Conservation (phyloP, 2,329 filamentous ascomycete species). For the Colletotrichum sp. region DNA sequence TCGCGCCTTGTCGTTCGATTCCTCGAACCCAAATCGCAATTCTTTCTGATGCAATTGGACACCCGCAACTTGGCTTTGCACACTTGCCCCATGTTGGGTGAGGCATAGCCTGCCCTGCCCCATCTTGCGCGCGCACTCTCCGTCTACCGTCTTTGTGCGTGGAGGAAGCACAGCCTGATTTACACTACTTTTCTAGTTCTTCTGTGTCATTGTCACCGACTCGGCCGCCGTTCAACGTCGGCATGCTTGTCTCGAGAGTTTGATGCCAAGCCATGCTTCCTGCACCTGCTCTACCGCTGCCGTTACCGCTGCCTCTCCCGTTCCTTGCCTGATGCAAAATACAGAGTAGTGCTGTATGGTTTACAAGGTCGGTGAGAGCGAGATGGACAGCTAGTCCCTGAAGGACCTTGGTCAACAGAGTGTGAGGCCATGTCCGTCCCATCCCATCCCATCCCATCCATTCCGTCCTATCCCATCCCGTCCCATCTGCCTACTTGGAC, state of each 20-base stretch:
- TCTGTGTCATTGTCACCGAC: slow-evolving; percentile 6
- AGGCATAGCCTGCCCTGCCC: neutral
- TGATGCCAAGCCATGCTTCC: neutral
- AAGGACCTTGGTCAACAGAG: neutral
- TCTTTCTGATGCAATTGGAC: neutral
- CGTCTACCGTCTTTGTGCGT: neutral
- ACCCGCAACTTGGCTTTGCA: neutral
- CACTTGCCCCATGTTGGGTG: neutral
- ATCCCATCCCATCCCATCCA: neutral
- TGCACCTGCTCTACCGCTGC: neutral
- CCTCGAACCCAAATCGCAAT: neutral
- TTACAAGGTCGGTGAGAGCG: neutral
- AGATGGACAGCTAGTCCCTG: neutral
- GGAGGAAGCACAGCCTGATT: neutral
- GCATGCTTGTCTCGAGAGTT: neutral
- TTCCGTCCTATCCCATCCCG: neutral
- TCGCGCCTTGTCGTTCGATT: slow-evolving; percentile 1
- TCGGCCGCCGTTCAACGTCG: neutral
- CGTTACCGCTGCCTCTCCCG: neutral
- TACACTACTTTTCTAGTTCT: neutral
- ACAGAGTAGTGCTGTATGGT: neutral
- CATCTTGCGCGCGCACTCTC: neutral
- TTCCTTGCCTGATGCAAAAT: neutral
- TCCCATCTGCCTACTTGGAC: slow-evolving; percentile 7
- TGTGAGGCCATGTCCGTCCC: neutral